Evolutionary conservation across 441 rosid genomes (phyloP).

Genomic region (Erodium texanum): DNA sequence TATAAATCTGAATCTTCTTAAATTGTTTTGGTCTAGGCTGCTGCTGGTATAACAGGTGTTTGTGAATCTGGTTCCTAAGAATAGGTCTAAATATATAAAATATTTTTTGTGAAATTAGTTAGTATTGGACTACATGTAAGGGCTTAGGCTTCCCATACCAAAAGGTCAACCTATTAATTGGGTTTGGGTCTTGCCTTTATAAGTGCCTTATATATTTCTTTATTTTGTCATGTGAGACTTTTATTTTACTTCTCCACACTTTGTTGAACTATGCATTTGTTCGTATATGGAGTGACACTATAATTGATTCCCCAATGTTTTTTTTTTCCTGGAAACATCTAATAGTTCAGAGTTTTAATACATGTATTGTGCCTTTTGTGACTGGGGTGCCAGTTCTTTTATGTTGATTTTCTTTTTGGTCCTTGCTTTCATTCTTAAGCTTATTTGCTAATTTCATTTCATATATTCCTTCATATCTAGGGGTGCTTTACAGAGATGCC

Average conservation of each 20-base stretch:
- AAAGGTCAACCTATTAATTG: background rate
- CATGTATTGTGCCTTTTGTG: background rate
- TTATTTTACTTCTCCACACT: background rate
- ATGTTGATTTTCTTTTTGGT: background rate
- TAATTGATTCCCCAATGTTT: background rate
- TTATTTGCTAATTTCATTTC: conserved; percentile 18
- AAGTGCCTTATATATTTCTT: background rate
- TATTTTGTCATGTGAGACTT: background rate
- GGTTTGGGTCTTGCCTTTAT: background rate
- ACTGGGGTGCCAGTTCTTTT: background rate
- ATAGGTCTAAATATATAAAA: background rate
- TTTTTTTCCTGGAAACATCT: background rate
- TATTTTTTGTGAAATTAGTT: background rate
- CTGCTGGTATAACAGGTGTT: background rate
- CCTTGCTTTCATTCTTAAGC: background rate
- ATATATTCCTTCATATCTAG: conserved; percentile 30
- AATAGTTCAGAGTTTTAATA: conserved; percentile 1
- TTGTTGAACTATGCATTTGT: background rate
- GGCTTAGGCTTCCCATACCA: too few relatives aligned
- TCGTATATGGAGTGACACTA: background rate
- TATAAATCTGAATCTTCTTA: background rate
- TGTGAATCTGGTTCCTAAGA: background rate
- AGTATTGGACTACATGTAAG: background rate
- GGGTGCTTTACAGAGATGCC: conserved; percentile 97
- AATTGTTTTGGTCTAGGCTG: background rate